Conservation (phyloP, 2,329 filamentous ascomycete genomes). For the Colletotrichum liaoningense region DNA sequence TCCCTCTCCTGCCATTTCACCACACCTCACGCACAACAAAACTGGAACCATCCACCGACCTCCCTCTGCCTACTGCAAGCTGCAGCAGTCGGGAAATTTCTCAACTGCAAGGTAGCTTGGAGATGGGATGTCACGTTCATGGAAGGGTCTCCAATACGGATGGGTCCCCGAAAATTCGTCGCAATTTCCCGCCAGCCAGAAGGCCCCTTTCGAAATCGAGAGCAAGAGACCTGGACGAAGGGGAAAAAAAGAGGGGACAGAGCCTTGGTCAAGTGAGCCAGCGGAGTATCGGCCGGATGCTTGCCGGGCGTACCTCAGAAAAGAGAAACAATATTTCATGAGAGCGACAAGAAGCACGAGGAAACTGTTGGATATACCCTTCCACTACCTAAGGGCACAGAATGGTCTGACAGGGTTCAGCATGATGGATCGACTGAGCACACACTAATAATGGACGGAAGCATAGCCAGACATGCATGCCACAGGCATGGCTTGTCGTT, state of each 20-base stretch:
- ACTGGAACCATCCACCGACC: not conserved
- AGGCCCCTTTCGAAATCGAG: not conserved
- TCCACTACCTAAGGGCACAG: not conserved
- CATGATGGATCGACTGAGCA: not conserved
- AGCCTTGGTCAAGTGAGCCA: slow-evolving; percentile 13
- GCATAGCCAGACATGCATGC: not conserved
- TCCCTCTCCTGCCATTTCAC: not conserved
- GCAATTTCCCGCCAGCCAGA: slow-evolving; percentile 35
- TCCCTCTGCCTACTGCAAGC: not conserved
- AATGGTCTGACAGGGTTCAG: not conserved
- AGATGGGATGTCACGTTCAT: slow-evolving; percentile 23
- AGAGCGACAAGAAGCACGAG: not conserved
- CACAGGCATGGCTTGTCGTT: not conserved
- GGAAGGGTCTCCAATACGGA: not conserved
- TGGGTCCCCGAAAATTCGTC: slow-evolving; percentile 13
- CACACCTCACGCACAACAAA: not conserved
- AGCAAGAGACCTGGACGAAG: not conserved
- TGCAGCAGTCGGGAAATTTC: slow-evolving; percentile 28
- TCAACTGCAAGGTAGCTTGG: not conserved
- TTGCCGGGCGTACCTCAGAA: not conserved
- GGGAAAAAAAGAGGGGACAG: not conserved
- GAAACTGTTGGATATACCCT: not conserved
- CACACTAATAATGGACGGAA: too few relatives aligned
- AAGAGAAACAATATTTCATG: slow-evolving; percentile 12
- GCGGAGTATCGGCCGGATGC: slow-evolving; percentile 8